A percentile compares a stretch with the other conserved stretches of the same genome.
Conservation (phyloP, 257 asterid genomes). For the Craterostigma plantagineum region DNA sequence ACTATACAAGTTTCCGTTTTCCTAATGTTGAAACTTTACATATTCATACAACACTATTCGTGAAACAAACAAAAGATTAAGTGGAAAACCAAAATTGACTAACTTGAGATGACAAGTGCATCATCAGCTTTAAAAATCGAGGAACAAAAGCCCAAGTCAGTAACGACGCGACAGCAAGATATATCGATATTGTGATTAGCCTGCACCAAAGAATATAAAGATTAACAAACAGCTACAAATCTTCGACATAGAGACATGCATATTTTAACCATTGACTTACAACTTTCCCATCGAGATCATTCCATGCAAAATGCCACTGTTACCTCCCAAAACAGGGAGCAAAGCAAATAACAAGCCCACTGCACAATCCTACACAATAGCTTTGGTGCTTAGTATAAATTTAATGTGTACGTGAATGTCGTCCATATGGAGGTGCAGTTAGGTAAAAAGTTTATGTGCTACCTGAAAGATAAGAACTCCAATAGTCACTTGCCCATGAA, state of each 20-base stretch:
- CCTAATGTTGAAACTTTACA: too few relatives aligned
- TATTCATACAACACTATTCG: background rate
- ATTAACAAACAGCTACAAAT: slow-evolving; percentile 9
- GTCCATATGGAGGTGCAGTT: slow-evolving; percentile 1
- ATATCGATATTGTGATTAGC: slow-evolving; percentile 49
- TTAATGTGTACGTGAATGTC: slow-evolving; percentile 3
- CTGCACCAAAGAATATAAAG: slow-evolving; percentile 22
- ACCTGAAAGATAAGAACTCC: slow-evolving; percentile 97
- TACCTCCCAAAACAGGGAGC: slow-evolving; percentile 89
- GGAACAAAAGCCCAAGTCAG: slow-evolving; percentile 82
- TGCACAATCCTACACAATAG: slow-evolving; percentile 61
- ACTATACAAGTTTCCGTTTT: too few relatives aligned
- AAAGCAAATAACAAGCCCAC: slow-evolving; percentile 90
- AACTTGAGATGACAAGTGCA: slow-evolving; percentile 69
- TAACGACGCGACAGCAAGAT: slow-evolving; percentile 52
- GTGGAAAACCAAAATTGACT: slow-evolving; percentile 14
- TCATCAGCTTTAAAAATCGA: slow-evolving; percentile 76
- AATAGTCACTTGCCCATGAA: slow-evolving; percentile 94
- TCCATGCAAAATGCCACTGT: slow-evolving; percentile 72
- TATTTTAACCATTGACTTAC: slow-evolving; percentile 23
- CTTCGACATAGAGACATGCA: slow-evolving; percentile 3
- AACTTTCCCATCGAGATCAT: slow-evolving; percentile 76
- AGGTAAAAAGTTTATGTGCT: slow-evolving; percentile 7
- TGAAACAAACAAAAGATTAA: background rate
- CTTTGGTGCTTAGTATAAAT: background rate